phyloP scores from a whole-genome alignment of 345 rosid species.

The Heritiera littoralis region DNA sequence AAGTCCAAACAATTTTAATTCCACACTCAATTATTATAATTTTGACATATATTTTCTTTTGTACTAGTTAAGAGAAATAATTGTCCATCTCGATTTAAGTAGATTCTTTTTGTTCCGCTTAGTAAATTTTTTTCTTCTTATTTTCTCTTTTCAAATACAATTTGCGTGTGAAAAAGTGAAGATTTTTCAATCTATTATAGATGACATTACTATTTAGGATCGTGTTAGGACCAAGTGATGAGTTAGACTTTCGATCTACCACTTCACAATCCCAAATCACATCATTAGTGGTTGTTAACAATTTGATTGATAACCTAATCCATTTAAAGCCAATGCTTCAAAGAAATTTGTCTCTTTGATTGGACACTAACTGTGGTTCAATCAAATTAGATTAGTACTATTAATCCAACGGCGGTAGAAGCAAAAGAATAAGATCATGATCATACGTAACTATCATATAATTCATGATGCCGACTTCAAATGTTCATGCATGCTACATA shows the following conservation, averaged over 20 bases:
- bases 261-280: conserved; percentile 31
- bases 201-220: neutral
- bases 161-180: neutral
- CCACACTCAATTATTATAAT: no score
- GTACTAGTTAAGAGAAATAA: no score
- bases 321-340: conserved; percentile 27
- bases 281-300: conserved; percentile 40
- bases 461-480: conserved; percentile 28
- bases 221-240: neutral
- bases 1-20: no score
- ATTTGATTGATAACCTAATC: conserved; percentile 49
- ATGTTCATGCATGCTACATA: neutral
- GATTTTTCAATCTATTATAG: neutral
- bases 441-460: conserved; percentile 8
- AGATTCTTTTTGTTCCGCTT: no score
- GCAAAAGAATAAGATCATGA: neutral
- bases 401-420: conserved; percentile 22
- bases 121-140: no score
- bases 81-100: no score
- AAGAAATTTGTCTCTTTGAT: conserved; percentile 16
- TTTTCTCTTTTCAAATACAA: no score
- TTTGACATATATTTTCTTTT: no score
- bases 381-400: conserved; percentile 10
- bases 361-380: conserved; percentile 11
- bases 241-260: conserved; percentile 42